Evolutionary conservation across 306 rosid species (phyloP), one percentile per base, ranked within the genome.

Genomic region (Gynostemma pentaphyllum): DNA sequence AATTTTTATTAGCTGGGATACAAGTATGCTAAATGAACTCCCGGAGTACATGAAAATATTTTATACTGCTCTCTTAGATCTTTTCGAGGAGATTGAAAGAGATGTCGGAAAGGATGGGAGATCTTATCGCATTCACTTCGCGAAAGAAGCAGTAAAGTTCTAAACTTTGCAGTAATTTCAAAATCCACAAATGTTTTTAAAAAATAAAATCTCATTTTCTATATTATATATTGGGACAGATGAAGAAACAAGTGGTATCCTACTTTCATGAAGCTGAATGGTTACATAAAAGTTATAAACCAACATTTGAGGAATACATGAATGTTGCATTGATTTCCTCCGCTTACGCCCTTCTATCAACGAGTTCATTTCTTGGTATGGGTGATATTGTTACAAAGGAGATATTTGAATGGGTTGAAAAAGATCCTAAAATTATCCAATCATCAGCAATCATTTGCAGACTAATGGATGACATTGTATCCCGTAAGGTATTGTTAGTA

Each of bases 1-100:
- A 56, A 1, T 39, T 9, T n/a, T n/a, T n/a, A n/a, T 52, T 45
- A 75, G 80, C 49, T 75, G 80, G 80, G 72, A 70, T 50, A 24
- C 32, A 6, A 46, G 37, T 23, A 24, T 41, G 12, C 42, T 8
- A 9, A 47, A 54, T 29, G 32, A 32, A 39, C 66, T 76, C 16
- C 81, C 81, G 0, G 66, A 72, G 16, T 73, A 73, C 48, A 64
- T 77, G 72, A 53, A 65, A 29, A 0, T 27, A 4, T 41, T 9
- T 30, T 69, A 41, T 24, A 40, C 7, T 1, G 54, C 60, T 49
- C 59, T 69, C 0, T 16, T 72, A 19, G 60, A 32, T 5, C 4
- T 73, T 45, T 69, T 29, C 3, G 32, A 18, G 15, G 85, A 81
- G 49, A 40, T 76, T 27, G 78, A 62, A 21, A 14, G 42, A 8